Evolutionary conservation across 2,329 filamentous ascomycete species (phyloP).

Genomic region (Didymellaceae sp.): DNA sequence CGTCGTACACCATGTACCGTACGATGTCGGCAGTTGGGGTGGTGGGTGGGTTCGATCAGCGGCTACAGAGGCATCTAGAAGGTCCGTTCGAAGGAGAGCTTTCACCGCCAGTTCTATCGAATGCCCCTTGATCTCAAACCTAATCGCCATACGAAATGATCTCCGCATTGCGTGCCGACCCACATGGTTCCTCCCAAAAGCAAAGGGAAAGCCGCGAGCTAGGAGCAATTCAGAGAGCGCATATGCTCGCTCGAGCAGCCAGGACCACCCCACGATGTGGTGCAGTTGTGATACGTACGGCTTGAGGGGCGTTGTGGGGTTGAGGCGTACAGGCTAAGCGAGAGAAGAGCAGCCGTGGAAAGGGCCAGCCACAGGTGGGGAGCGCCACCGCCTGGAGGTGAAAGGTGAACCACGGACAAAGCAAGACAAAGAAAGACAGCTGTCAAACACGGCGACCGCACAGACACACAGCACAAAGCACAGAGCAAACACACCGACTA

Average conservation of each 20-base stretch:
- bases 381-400: slow-evolving; percentile 8
- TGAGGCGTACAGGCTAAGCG: slow-evolving; percentile 11
- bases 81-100: background rate
- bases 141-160: slow-evolving; percentile 13
- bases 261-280: slow-evolving; percentile 24
- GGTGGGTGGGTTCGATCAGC: background rate
- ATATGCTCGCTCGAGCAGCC: slow-evolving; percentile 15
- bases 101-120: slow-evolving; percentile 15
- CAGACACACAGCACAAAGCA: slow-evolving; percentile 3
- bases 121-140: slow-evolving; percentile 16
- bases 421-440: slow-evolving; percentile 12
- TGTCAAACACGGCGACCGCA: slow-evolving; percentile 24
- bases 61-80: slow-evolving; percentile 5
- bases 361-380: slow-evolving; percentile 7
- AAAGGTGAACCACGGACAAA: slow-evolving; percentile 13
- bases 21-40: background rate
- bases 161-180: slow-evolving; percentile 14
- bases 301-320: slow-evolving; percentile 11
- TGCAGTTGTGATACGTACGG: slow-evolving; percentile 24
- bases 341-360: background rate
- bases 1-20: background rate
- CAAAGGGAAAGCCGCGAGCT: slow-evolving; percentile 10
- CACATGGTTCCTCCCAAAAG: slow-evolving; percentile 13
- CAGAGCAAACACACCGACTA: slow-evolving; percentile 11
- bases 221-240: slow-evolving; percentile 19